Evolutionary conservation across 805 yeast genomes (phyloP).

Genomic region (Metschnikowia koreensis): DNA sequence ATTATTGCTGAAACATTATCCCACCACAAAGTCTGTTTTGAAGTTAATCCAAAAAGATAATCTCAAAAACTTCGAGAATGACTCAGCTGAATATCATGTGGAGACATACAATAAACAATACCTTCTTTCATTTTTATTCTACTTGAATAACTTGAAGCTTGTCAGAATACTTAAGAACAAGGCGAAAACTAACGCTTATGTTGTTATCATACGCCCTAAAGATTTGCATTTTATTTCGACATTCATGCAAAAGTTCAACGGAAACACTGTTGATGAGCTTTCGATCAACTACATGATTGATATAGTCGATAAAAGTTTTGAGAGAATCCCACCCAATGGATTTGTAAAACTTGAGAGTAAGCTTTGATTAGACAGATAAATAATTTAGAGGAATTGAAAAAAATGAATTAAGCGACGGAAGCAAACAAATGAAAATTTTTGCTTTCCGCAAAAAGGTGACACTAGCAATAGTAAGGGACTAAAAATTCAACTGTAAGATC

Average conservation of each 20-base stretch:
- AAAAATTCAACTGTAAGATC: no score
- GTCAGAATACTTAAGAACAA: slow-evolving; percentile 40
- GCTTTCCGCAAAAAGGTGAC: no score
- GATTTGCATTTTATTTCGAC: slow-evolving; percentile 27
- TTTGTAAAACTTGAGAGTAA: not conserved
- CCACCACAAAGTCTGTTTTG: slow-evolving; percentile 18
- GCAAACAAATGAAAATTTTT: no score
- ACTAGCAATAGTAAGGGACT: no score
- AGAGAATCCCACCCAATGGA: slow-evolving; percentile 12
- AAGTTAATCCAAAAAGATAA: slow-evolving; percentile 17
- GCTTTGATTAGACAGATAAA: not conserved
- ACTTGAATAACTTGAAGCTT: slow-evolving; percentile 34
- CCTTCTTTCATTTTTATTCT: slow-evolving; percentile 38
- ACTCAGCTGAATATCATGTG: slow-evolving; percentile 18
- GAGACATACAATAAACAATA: slow-evolving; percentile 44
- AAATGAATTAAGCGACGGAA: not conserved
- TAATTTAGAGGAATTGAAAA: not conserved
- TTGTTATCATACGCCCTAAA: slow-evolving; percentile 26
- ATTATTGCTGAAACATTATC: slow-evolving; percentile 22
- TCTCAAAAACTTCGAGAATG: slow-evolving; percentile 16
- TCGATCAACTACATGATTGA: slow-evolving; percentile 33
- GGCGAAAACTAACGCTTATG: slow-evolving; percentile 41
- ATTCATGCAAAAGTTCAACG: slow-evolving; percentile 24
- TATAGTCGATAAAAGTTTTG: slow-evolving; percentile 31
- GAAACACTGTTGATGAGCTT: slow-evolving; percentile 17